Conservation (phyloP, 2,329 filamentous ascomycete species). For the Phialemoniopsis sp. region DNA sequence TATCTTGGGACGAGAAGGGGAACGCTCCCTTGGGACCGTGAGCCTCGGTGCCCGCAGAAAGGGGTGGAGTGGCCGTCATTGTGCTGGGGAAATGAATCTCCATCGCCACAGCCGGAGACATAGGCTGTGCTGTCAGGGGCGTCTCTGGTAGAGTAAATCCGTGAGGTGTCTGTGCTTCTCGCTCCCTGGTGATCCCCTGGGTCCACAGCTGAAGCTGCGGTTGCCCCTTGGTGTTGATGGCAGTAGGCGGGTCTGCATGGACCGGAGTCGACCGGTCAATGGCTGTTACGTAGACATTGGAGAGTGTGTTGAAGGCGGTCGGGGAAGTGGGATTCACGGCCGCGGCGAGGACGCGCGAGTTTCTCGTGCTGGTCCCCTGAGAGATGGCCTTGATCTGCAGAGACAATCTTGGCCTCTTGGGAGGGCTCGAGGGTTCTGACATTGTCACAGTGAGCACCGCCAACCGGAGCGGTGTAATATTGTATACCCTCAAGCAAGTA, state of each 20-base stretch:
- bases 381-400: constrained; percentile 40
- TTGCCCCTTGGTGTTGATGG: constrained; percentile 35
- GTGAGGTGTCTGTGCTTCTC: constrained; percentile 37
- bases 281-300: constrained; percentile 60
- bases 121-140: constrained; percentile 45
- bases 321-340: constrained; percentile 53
- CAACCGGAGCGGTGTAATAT: too few relatives aligned
- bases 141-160: constrained; percentile 45
- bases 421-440: constrained; percentile 14
- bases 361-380: constrained; percentile 27
- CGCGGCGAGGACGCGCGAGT: constrained; percentile 37
- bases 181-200: constrained; percentile 22
- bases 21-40: constrained; percentile 32
- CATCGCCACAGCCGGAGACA: constrained; percentile 39
- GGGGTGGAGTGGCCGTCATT: constrained; percentile 56
- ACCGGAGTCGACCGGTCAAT: constrained; percentile 54
- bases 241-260: constrained; percentile 41
- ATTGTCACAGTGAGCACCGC: too few relatives aligned
- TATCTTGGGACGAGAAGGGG: constrained; percentile 30
- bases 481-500: too few relatives aligned
- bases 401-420: constrained; percentile 50
- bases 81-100: constrained; percentile 47
- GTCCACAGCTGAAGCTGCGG: constrained; percentile 32
- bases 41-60: constrained; percentile 45
- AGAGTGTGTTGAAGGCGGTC: constrained; percentile 62